Conservation (phyloP, 2,329 filamentous ascomycete species). For the Alternaria longipes region DNA sequence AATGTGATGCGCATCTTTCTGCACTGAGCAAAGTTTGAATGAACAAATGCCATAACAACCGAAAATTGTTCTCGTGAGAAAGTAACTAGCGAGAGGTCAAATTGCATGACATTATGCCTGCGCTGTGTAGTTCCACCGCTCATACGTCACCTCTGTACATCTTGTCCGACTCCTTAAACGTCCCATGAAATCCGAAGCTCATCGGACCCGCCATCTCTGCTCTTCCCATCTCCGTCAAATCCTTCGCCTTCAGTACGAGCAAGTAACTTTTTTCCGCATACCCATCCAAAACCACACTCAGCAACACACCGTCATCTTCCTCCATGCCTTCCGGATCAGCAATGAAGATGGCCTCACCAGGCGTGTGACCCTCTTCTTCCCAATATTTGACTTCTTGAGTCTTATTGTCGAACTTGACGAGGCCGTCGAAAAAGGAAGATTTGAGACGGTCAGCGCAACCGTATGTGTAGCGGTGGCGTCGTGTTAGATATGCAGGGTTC, state of each 20-base stretch:
- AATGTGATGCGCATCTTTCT: neutral
- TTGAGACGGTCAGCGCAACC: slow-evolving; percentile 64
- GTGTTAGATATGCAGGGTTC: slow-evolving; percentile 65
- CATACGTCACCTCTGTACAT: slow-evolving; percentile 28
- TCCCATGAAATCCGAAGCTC: slow-evolving; percentile 72
- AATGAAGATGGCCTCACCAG: slow-evolving; percentile 75
- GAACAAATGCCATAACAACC: neutral
- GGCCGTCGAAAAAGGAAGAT: slow-evolving; percentile 68
- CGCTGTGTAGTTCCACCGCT: neutral
- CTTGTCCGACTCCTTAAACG: slow-evolving; percentile 51
- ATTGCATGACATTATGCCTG: too few relatives aligned
- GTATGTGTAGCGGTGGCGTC: slow-evolving; percentile 69
- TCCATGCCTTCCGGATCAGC: slow-evolving; percentile 58
- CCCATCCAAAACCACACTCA: slow-evolving; percentile 72
- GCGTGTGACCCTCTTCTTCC: slow-evolving; percentile 69
- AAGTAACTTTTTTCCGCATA: slow-evolving; percentile 68
- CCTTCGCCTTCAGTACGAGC: slow-evolving; percentile 69
- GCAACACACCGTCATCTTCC: slow-evolving; percentile 71
- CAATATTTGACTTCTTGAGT: slow-evolving; percentile 65
- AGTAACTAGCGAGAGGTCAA: neutral
- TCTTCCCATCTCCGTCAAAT: slow-evolving; percentile 70
- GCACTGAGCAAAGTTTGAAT: neutral
- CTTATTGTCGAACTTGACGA: slow-evolving; percentile 71
- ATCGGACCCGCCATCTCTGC: slow-evolving; percentile 70
- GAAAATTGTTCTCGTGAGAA: neutral